Evolutionary conservation across 768 basidiomycete genomes (phyloP).

Genomic region (Hydnomerulius pinastri): DNA sequence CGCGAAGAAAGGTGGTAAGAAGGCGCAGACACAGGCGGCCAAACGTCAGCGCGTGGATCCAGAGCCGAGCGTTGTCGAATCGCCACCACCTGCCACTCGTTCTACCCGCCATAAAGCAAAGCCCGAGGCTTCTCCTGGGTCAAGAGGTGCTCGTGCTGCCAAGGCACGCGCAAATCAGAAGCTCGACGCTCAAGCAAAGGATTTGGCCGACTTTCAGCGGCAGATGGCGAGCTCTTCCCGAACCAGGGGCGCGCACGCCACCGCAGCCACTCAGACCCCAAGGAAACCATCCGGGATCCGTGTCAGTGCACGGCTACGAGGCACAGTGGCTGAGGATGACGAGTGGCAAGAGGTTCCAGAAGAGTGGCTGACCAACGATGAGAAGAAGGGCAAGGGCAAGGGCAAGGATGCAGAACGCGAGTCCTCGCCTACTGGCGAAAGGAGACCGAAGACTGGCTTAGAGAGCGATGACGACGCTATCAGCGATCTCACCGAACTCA

Average conservation of each 20-base stretch:
- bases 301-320: conserved; percentile 65
- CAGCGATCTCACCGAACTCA: conserved; percentile 77
- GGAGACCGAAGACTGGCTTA: conserved; percentile 49
- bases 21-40: conserved; percentile 9
- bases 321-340: conserved; percentile 49
- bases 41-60: conserved; percentile 30
- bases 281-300: conserved; percentile 55
- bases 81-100: conserved; percentile 8
- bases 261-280: conserved; percentile 19
- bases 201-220: conserved; percentile 62
- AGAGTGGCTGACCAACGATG: conserved; percentile 54
- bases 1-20: conserved; percentile 17
- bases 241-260: neutral
- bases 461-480: conserved; percentile 62
- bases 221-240: conserved; percentile 33
- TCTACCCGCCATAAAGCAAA: conserved; percentile 17
- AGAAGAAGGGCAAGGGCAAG: conserved; percentile 17
- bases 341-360: conserved; percentile 82
- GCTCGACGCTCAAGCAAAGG: conserved; percentile 67
- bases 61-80: neutral
- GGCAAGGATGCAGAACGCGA: conserved; percentile 12
- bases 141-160: conserved; percentile 59
- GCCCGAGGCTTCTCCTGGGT: conserved; percentile 25
- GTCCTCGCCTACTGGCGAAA: conserved; percentile 10
- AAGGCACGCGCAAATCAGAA: conserved; percentile 72